A percentile compares a stretch with the other conserved stretches of the same genome.
These are phyloP conservation scores for Favolaschia claudopus DNA, from an alignment of 768 basidiomycete species.

Conservation along the genomic window DNA sequence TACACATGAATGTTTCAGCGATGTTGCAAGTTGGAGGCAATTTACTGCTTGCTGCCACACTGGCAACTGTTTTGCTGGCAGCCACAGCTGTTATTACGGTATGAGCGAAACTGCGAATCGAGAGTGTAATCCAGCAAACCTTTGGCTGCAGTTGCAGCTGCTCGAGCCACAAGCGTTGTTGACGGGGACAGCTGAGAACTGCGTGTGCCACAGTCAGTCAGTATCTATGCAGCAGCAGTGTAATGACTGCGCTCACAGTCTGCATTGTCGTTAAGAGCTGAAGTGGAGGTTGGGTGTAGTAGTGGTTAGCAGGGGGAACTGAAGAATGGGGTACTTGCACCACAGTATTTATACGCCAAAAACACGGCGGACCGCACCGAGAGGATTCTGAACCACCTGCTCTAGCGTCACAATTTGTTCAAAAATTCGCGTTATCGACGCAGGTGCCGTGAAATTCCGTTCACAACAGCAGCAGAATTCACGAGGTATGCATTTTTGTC, in stretches of 20 bases:
- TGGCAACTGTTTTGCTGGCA: conserved; percentile 25
- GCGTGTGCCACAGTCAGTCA: neutral
- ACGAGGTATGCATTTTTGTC: neutral
- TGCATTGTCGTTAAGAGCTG: conserved; percentile 4
- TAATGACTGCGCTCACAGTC: neutral
- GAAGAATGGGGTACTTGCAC: neutral
- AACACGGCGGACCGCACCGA: neutral
- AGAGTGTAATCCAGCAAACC: conserved; percentile 23
- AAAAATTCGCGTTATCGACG: neutral
- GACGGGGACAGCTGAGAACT: conserved; percentile 38
- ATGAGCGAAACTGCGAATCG: neutral
- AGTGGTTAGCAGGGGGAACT: neutral
- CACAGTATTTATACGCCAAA: neutral
- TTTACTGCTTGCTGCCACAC: too few species aligned
- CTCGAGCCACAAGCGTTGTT: conserved; percentile 37
- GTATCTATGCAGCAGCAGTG: too few species aligned
- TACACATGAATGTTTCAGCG: too few species aligned
- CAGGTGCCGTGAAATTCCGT: neutral
- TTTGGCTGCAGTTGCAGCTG: conserved; percentile 32
- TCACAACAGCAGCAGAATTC: conserved; percentile 2
- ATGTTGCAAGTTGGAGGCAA: too few species aligned
- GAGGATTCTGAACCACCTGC: neutral
- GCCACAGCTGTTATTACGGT: conserved; percentile 19
- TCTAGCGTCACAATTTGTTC: too few species aligned
- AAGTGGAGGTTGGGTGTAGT: neutral